Percentiles rank a stretch among this genome's conserved stretches.
Evolutionary conservation across 2,329 filamentous ascomycete genomes (phyloP).

Genomic region (Podosphaera fusca): DNA sequence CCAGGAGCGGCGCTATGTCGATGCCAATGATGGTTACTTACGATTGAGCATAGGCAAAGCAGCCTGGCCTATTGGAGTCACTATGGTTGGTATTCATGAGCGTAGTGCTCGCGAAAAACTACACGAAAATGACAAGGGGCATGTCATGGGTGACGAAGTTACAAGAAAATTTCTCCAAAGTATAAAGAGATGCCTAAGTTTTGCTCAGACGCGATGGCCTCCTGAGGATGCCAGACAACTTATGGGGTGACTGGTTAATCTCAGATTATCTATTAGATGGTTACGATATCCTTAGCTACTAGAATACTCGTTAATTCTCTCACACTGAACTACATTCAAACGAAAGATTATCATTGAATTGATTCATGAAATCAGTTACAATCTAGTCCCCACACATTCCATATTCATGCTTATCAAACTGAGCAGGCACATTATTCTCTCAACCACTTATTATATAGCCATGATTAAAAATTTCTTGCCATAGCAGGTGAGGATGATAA

Average conservation of each 20-base stretch:
- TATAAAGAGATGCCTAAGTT: conserved; percentile 89
- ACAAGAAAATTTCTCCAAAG: conserved; percentile 93
- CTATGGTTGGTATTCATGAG: conserved; percentile 99
- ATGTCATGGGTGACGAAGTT: conserved; percentile 92
- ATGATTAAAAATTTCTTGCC: too few relatives aligned
- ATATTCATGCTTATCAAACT: too few relatives aligned
- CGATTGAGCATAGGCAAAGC: conserved; percentile 85
- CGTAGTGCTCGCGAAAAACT: conserved; percentile 86
- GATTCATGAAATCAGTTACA: too few relatives aligned
- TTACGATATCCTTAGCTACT: neutral
- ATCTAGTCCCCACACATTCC: too few relatives aligned
- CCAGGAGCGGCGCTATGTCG: conserved; percentile 77
- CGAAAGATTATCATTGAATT: neutral
- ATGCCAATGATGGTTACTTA: conserved; percentile 89
- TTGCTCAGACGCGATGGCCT: conserved; percentile 91
- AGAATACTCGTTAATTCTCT: neutral
- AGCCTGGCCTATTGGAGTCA: conserved; percentile 96
- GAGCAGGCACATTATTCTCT: too few relatives aligned
- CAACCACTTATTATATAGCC: too few relatives aligned
- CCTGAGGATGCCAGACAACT: conserved; percentile 79
- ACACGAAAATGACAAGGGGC: conserved; percentile 66
- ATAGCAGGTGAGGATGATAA: too few relatives aligned
- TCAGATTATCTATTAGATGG: neutral
- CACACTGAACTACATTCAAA: too few relatives aligned
- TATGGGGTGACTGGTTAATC: conserved; percentile 38